Evolutionary conservation across 73 alveolate species (phyloP).

Genomic region (Uronychia binucleata): DNA sequence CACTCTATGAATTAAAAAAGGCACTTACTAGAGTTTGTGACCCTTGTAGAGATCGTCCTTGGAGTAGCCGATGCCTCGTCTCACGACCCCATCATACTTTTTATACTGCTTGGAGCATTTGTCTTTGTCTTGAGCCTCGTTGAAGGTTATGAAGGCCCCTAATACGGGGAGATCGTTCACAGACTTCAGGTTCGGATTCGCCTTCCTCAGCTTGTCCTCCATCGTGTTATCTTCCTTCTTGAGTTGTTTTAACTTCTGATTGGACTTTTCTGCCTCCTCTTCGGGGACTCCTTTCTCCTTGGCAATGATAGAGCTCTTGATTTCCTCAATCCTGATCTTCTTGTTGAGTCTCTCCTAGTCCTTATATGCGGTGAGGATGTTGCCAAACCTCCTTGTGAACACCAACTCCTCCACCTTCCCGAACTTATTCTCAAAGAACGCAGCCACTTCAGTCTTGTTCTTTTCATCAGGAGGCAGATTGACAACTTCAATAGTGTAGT

Average conservation of each 20-base stretch:
- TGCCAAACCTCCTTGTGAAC: constrained; percentile 40
- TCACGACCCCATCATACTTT: neutral
- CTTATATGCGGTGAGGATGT: constrained; percentile 18
- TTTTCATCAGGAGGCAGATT: constrained; percentile 9
- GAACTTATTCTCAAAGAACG: constrained; percentile 21
- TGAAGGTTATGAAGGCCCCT: constrained; percentile 62
- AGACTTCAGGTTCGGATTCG: constrained; percentile 22
- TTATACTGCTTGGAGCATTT: constrained; percentile 41
- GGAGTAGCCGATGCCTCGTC: constrained; percentile 6
- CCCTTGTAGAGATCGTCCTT: constrained; percentile 4
- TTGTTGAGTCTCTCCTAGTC: constrained; percentile 44
- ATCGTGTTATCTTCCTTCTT: constrained; percentile 26
- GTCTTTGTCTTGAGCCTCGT: constrained; percentile 33
- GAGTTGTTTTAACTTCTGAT: constrained; percentile 6
- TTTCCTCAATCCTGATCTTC: constrained; percentile 32
- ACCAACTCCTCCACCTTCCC: constrained; percentile 48
- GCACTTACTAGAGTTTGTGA: neutral
- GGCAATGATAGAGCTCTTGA: constrained; percentile 5
- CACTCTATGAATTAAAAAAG: neutral
- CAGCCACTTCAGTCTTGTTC: neutral
- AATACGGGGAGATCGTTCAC: constrained; percentile 44
- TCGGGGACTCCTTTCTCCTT: neutral
- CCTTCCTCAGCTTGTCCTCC: constrained; percentile 33
- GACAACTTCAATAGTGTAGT: constrained; percentile 22
- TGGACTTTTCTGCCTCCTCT: neutral